Base-by-base conservation (phyloP, 1,284 basidiomycete species). In the Laetiporus sulphureus region DNA sequence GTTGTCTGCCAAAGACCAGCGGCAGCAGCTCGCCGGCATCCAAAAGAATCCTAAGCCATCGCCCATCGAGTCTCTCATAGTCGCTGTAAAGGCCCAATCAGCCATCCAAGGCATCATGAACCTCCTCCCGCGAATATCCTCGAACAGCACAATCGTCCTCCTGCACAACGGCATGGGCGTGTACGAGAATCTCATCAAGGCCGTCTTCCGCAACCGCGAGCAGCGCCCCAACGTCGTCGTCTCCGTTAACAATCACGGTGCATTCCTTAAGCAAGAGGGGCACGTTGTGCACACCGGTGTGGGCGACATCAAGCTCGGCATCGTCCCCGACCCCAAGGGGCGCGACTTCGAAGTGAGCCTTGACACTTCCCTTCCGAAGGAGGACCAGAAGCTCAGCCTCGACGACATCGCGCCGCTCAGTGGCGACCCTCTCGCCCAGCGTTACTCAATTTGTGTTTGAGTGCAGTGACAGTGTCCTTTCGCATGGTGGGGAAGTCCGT, bases 141-240 rank as follows among this genome's bases (percentile, higher is more conserved):
- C 74, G 0, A 61, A 74, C 40, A 86, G 83, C 33, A 96, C 93
- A 20, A 79, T 98, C 49, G 87, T 95, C 1, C 75, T 99, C 5
- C 64, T 96, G 38, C 90, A 96, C 59, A 97, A 97, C 60, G 94
- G 83, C 60, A 70, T 96, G 82, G 94, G 92, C 13, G 70, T 95
- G 12, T 87, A 93, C 61, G 93, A 98, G 54, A 66, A 79, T 47
- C 70, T 97, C 40, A 61, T 90, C 32, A 61, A 68, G 12, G 60
- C 72, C 13, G 55, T 91, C 35, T 99, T 94, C 66, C 81, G 74
- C 30, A 82, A 92, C 55, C 75, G 81, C 7, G 58, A 66, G 12
- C 65, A 68, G 18, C 78, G 93, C 25, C 95, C 95, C 5, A 81
- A 91, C 57, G 91, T 98, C 60, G 75, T 98, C 39, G 68, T 96